phyloP scores from a whole-genome alignment of 345 rosid genomes.

The Gossypium rotundifolium region DNA sequence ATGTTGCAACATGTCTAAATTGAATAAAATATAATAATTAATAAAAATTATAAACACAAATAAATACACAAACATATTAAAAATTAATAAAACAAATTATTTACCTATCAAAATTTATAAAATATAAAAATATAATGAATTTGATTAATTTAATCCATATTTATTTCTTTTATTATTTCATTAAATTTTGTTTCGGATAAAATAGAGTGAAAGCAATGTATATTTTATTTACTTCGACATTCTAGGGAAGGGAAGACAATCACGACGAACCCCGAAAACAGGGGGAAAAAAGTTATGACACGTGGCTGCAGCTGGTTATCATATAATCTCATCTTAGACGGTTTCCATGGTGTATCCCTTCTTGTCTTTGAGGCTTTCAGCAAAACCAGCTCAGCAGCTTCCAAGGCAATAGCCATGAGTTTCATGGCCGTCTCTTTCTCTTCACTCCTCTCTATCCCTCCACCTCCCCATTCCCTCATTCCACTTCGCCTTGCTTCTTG shows the following conservation, averaged over 20 bases:
- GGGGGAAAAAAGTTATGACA: not conserved
- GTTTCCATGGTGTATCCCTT: not conserved
- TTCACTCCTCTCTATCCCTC: slow-evolving; percentile 4
- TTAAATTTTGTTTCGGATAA: no score
- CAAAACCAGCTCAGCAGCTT: not conserved
- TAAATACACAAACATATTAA: no score
- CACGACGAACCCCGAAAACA: no score
- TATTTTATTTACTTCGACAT: no score
- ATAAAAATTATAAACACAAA: no score
- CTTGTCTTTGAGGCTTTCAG: not conserved
- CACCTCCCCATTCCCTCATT: not conserved
- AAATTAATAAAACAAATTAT: no score
- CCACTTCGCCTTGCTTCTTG: not conserved
- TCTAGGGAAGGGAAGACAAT: no score
- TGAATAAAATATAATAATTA: accelerated
- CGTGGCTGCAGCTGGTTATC: not conserved
- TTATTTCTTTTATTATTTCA: no score
- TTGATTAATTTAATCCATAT: no score
- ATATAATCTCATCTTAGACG: not conserved
- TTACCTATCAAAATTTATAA: no score
- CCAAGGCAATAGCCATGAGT: slow-evolving; percentile 24
- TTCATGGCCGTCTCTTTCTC: slow-evolving; percentile 17
- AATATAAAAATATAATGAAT: no score
- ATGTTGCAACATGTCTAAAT: accelerated
- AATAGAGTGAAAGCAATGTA: no score